Percentiles rank a stretch among this genome's conserved stretches.
These are phyloP conservation scores for Saccharomyces hybrid DNA, from an alignment of 1,139 yeast species.

Conservation along the genomic window DNA sequence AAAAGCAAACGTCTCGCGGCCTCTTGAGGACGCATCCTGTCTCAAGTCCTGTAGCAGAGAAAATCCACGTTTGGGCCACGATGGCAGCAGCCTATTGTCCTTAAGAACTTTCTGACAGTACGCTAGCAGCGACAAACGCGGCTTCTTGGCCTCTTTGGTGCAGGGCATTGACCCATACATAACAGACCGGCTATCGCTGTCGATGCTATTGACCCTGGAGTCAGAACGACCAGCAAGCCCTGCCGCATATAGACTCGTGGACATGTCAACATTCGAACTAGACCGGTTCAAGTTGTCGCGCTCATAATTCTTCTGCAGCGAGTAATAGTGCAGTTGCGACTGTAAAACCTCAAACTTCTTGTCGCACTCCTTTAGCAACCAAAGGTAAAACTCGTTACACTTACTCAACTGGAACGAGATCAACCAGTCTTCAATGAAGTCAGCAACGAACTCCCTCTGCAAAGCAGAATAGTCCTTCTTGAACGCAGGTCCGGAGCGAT, in stretches of 20 bases:
- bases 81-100: constrained; percentile 25
- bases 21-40: not conserved
- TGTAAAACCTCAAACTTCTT: constrained; percentile 18
- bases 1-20: not conserved
- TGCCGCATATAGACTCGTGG: not conserved
- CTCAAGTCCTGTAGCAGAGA: not conserved
- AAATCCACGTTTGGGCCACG: constrained; percentile 19
- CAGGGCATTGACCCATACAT: not conserved
- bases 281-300: not conserved
- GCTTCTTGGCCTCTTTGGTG: not conserved
- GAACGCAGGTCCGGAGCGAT: constrained; percentile 1
- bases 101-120: constrained; percentile 15
- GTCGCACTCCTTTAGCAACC: constrained; percentile 26
- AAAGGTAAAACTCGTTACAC: constrained; percentile 29
- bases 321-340: constrained; percentile 20
- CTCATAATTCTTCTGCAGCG: constrained; percentile 13
- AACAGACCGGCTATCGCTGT: not conserved
- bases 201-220: not conserved
- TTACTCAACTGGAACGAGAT: constrained; percentile 25
- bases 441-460: constrained; percentile 20
- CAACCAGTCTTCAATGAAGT: constrained; percentile 30
- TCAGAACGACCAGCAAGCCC: not conserved
- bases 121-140: not conserved
- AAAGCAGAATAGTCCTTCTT: constrained; percentile 11
- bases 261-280: not conserved